These are phyloP conservation scores for Acer negundo DNA, from an alignment of 345 rosid species.

Conservation along the genomic window DNA sequence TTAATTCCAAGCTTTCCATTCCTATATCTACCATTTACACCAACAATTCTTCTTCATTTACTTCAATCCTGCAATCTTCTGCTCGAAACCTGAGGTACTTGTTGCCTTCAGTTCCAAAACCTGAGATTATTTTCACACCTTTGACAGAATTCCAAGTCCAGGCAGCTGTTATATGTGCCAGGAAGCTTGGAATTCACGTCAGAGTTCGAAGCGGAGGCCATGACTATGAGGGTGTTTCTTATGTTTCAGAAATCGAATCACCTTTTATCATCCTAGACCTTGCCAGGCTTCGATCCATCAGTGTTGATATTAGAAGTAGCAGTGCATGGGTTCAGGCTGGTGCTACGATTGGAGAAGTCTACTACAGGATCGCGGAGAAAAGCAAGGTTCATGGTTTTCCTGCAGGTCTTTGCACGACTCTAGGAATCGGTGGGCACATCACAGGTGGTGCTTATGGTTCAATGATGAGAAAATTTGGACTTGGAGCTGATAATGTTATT, in stretches of 20 bases:
- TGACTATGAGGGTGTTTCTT: constrained; percentile 41
- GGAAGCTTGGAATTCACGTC: constrained; percentile 23
- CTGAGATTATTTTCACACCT: constrained; percentile 31
- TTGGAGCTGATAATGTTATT: constrained; percentile 25
- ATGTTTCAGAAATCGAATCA: constrained; percentile 28
- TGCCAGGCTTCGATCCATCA: constrained; percentile 26
- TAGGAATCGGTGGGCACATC: constrained; percentile 35
- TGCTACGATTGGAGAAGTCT: constrained; percentile 41
- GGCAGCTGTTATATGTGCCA: constrained; percentile 32
- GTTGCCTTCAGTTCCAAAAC: constrained; percentile 28
- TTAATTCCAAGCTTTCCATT: neutral
- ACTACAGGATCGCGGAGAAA: constrained; percentile 31
- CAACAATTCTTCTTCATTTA: constrained; percentile 13
- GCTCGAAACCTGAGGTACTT: constrained; percentile 19
- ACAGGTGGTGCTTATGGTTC: constrained; percentile 26
- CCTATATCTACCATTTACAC: constrained; percentile 2
- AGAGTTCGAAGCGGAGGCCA: constrained; percentile 42
- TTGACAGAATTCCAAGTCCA: constrained; percentile 25
- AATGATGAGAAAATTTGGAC: constrained; percentile 32
- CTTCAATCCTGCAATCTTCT: constrained; percentile 8
- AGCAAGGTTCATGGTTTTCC: constrained; percentile 35
- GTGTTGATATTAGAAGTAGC: constrained; percentile 22
- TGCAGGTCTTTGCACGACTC: constrained; percentile 34
- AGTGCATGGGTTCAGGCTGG: constrained; percentile 46
- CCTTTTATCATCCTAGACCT: constrained; percentile 38